A percentile compares a stretch with the other conserved stretches of the same genome.
Evolutionary conservation across 1,284 basidiomycete genomes (phyloP).

Genomic region (Tilletia walkeri): DNA sequence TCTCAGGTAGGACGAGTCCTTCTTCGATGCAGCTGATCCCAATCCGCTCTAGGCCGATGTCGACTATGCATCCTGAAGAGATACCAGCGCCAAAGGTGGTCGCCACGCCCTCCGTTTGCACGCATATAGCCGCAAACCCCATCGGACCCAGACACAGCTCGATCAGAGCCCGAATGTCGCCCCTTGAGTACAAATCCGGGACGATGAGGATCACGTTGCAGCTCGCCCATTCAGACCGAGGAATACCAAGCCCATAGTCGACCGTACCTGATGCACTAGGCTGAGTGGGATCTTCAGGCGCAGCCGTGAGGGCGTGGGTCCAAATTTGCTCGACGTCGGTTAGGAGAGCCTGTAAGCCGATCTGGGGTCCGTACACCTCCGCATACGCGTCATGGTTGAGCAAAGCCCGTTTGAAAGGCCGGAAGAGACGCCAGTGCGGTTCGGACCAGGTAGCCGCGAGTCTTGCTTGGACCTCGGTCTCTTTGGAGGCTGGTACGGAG

Average conservation of each 20-base stretch:
- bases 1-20: slow-evolving; percentile 81
- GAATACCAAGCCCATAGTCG: slow-evolving; percentile 47
- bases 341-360: slow-evolving; percentile 41
- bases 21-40: slow-evolving; percentile 94
- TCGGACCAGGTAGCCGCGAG: slow-evolving; percentile 26
- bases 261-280: slow-evolving; percentile 17
- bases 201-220: slow-evolving; percentile 85
- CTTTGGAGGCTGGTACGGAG: slow-evolving; percentile 35
- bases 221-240: slow-evolving; percentile 25
- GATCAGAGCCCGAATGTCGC: slow-evolving; percentile 77
- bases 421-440: slow-evolving; percentile 46
- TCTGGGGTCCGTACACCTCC: slow-evolving; percentile 40
- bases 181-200: slow-evolving; percentile 84
- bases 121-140: slow-evolving; percentile 60
- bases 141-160: slow-evolving; percentile 74
- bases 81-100: slow-evolving; percentile 94
- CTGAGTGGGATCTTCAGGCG: slow-evolving; percentile 32
- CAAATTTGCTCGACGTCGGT: slow-evolving; percentile 45
- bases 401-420: slow-evolving; percentile 44
- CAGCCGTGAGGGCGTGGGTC: slow-evolving; percentile 44
- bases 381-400: slow-evolving; percentile 47
- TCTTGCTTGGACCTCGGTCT: slow-evolving; percentile 30
- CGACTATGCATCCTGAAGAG: slow-evolving; percentile 89
- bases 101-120: slow-evolving; percentile 69
- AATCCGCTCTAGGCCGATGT: slow-evolving; percentile 81